A percentile compares a stretch with the other conserved stretches of the same genome.
Conservation (phyloP, 495 filamentous ascomycete species). For the Alectoria sarmentosa region DNA sequence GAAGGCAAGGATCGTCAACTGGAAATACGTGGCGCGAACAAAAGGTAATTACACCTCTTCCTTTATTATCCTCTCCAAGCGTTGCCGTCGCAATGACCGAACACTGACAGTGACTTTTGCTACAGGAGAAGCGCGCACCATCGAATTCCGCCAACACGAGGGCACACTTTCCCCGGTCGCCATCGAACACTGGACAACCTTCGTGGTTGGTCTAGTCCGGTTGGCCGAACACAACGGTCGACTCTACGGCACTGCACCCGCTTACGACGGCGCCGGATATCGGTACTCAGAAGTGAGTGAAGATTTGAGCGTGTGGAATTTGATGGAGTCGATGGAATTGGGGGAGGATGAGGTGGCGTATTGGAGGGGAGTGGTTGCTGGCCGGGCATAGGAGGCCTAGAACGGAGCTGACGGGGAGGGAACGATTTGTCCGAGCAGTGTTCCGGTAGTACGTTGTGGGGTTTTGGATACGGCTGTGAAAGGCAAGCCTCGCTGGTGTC, state of each 20-base stretch:
- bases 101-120: neutral
- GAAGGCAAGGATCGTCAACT: conserved; percentile 12
- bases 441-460: too few relatives aligned
- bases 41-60: neutral
- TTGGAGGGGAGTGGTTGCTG: neutral
- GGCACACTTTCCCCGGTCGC: conserved; percentile 31
- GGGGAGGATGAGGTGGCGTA: neutral
- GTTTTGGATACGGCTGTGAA: too few relatives aligned
- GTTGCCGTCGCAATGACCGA: neutral
- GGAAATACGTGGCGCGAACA: conserved; percentile 11
- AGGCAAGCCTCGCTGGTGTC: too few relatives aligned
- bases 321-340: neutral
- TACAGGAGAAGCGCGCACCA: neutral
- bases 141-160: conserved; percentile 40
- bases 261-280: neutral
- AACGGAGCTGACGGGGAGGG: conserved; percentile 8
- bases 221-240: conserved; percentile 15
- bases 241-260: neutral
- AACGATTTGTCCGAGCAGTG: too few relatives aligned
- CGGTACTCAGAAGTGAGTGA: neutral
- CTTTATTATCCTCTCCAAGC: neutral
- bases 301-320: neutral
- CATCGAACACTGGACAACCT: conserved; percentile 29
- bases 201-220: conserved; percentile 30
- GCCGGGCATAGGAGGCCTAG: neutral